Evolutionary conservation across 129 eudicot species (phyloP), one percentile per base, ranked within the genome.

Genomic region (Lonicera japonica): DNA sequence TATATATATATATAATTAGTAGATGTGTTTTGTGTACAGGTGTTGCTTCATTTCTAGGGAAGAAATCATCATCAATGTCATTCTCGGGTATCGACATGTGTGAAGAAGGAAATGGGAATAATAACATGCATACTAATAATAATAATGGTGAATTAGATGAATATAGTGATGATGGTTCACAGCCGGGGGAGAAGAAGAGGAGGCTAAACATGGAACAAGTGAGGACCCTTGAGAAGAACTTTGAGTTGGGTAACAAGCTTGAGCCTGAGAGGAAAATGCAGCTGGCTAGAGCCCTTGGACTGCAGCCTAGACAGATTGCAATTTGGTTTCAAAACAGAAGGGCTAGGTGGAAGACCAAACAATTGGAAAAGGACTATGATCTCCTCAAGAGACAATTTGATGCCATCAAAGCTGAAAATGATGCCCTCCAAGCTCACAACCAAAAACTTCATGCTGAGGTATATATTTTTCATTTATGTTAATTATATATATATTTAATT

Each of bases 241-340:
- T 94, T 77, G 96, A 94, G 76, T 60, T 85, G 61, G 96, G 96
- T 16, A 94, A 88, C 73, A 94, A 94, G 73, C 96, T 94, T 39
- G 99, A 88, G 77, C 99, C 99, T 43, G 95, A 94, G 64, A 83
- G 99, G 70, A 94, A 94, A 85, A 74, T 94, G 89, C 95, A 94
- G 79, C 86, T 94, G 25, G 96, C 99, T 58, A 78, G 95, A 61
- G 89, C 99, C 50, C 95, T 94, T 70, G 99, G 99, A 25, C 85
- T 94, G 20, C 96, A 94, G 67, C 99, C 99, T 11, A 85, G 99
- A 62, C 99, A 94, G 67, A 83, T 94, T 52, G 99, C 99, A 4
- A 94, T 94, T 16, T 94, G 99, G 99, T 94, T 88, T 63, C 99
- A 94, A 54, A 94, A 94, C 68, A 76, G 99, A 54, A 82, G 99